Percentiles rank a stretch among this genome's conserved stretches.
Evolutionary conservation across 2,329 filamentous ascomycete genomes (phyloP).

Genomic region (Colletotrichum sp.): DNA sequence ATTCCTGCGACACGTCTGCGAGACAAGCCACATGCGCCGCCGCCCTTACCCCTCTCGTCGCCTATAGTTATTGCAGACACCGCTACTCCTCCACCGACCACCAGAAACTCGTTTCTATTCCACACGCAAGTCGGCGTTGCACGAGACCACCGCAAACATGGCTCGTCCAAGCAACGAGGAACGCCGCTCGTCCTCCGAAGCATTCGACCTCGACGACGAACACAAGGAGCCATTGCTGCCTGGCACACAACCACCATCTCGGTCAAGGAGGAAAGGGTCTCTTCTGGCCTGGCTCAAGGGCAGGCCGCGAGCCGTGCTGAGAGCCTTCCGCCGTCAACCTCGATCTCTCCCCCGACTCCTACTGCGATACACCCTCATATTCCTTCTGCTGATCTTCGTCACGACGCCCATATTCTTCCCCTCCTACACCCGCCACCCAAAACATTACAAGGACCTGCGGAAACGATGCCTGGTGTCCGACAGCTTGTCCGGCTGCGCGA

Average conservation of each 20-base stretch:
- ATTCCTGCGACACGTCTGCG: background rate
- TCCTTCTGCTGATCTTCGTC: slow-evolving; percentile 34
- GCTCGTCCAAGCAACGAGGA: background rate
- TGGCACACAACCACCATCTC: background rate
- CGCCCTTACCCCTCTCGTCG: background rate
- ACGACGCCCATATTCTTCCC: slow-evolving; percentile 42
- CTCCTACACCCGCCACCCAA: slow-evolving; percentile 45
- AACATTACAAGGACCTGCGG: slow-evolving; percentile 40
- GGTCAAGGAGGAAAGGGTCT: background rate
- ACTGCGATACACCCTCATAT: slow-evolving; percentile 27
- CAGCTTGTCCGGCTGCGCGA: slow-evolving; percentile 38
- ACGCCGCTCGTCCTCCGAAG: slow-evolving; percentile 1
- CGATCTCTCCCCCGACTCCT: slow-evolving; percentile 4
- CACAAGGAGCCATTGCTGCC: slow-evolving; percentile 11
- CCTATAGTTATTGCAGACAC: background rate
- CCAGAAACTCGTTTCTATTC: background rate
- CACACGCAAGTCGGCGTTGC: background rate
- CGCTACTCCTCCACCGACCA: background rate
- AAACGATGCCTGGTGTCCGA: slow-evolving; percentile 31
- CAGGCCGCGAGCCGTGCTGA: slow-evolving; percentile 5
- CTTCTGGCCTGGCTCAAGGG: slow-evolving; percentile 7
- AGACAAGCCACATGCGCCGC: background rate
- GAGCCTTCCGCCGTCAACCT: slow-evolving; percentile 16
- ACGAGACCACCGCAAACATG: background rate
- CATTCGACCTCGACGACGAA: slow-evolving; percentile 3